These are phyloP conservation scores for Candolleomyces efflorescens DNA, from an alignment of 768 basidiomycete species.

Conservation along the genomic window DNA sequence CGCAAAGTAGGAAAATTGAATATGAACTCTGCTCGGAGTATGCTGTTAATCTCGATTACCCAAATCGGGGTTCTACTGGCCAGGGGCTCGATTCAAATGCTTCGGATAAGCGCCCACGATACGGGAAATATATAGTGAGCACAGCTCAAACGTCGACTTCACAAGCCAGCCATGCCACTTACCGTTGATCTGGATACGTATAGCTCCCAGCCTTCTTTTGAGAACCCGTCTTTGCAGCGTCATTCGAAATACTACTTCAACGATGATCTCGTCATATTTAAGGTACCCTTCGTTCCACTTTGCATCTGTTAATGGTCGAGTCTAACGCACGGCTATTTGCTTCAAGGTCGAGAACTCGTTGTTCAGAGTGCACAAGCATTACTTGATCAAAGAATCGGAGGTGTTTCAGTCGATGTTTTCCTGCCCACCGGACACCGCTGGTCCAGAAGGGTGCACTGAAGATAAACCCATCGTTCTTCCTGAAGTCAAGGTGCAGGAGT, in stretches of 20 bases:
- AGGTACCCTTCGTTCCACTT: conserved; percentile 5
- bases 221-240: not conserved
- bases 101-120: no score
- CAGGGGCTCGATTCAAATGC: no score
- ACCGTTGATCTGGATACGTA: no score
- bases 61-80: no score
- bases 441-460: conserved; percentile 27
- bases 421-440: conserved; percentile 14
- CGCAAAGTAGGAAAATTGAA: no score
- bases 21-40: no score
- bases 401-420: conserved; percentile 35
- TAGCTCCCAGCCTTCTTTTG: not conserved
- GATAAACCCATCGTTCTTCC: conserved; percentile 28
- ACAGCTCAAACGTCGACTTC: no score
- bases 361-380: conserved; percentile 31
- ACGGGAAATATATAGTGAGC: no score
- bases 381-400: conserved; percentile 32
- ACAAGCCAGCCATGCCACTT: no score
- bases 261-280: conserved; percentile 16
- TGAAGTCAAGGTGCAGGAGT: conserved; percentile 28
- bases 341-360: conserved; percentile 29
- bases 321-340: no score
- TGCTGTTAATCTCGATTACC: no score
- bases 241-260: conserved; percentile 17
- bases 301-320: not conserved